These are phyloP conservation scores for Lepiota brunneoincarnata DNA, from an alignment of 768 basidiomycete species.

Conservation along the genomic window DNA sequence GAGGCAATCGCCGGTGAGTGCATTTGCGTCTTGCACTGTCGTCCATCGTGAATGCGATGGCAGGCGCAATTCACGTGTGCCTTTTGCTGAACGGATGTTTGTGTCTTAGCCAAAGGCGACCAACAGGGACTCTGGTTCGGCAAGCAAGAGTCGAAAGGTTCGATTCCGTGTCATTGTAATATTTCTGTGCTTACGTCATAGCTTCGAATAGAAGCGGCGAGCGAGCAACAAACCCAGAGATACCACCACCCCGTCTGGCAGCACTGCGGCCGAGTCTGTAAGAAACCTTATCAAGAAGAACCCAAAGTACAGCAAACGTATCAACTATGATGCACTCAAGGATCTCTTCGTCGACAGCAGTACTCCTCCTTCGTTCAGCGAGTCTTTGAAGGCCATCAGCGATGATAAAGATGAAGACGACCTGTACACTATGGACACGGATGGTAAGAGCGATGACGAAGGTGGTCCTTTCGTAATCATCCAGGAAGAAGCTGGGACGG, in stretches of 20 bases:
- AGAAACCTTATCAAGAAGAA: constrained; percentile 81
- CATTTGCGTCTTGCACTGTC: constrained; percentile 8
- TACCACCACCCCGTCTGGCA: constrained; percentile 64
- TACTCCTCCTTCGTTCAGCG: constrained; percentile 21
- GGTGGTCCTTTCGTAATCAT: constrained; percentile 38
- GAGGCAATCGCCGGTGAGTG: constrained; percentile 79
- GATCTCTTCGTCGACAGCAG: constrained; percentile 60
- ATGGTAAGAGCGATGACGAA: constrained; percentile 38
- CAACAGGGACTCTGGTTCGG: constrained; percentile 38
- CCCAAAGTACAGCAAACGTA: constrained; percentile 84
- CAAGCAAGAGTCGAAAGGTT: constrained; percentile 75
- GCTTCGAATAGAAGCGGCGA: constrained; percentile 60
- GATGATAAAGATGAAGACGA: constrained; percentile 47
- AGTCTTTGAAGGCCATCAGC: constrained; percentile 4
- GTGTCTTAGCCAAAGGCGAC: constrained; percentile 62
- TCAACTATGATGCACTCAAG: constrained; percentile 90
- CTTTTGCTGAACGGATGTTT: constrained; percentile 43
- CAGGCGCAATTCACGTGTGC: constrained; percentile 12
- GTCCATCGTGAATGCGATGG: constrained; percentile 1
- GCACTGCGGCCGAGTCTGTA: constrained; percentile 75
- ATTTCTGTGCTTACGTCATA: constrained; percentile 20
- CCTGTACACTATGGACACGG: constrained; percentile 36
- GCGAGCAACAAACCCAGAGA: constrained; percentile 63
- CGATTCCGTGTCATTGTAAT: constrained; percentile 42
- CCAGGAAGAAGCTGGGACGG: constrained; percentile 42